Base-by-base conservation (phyloP, 1,284 basidiomycete species). In the Puccinia polysora region DNA sequence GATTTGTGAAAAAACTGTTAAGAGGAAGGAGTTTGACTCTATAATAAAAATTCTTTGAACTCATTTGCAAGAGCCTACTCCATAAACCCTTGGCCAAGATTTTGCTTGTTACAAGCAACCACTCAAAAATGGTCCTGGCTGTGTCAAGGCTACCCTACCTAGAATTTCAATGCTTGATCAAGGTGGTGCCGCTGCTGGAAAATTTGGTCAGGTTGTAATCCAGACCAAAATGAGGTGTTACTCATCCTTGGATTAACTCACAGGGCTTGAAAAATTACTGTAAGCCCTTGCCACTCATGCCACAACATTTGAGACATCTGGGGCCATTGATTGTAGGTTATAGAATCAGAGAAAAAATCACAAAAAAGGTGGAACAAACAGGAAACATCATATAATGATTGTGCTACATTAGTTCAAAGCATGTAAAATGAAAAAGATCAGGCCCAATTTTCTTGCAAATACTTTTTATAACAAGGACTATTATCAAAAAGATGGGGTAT, bases 31-130 rank as follows among this genome's bases (percentile, higher is more conserved):
- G 3, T 97, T 96, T 79, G 86, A 89, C 34, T 81, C 89, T 77
- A 96, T 99, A 77, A 94, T 98, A 83, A 99, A 99, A 83, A 99
- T 99, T 78, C 96, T 96, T 43, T 88, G 95, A 71, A 99, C 95
- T 12, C 95, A 99, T 81, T 68, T 70, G 53, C 78, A 92, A 87
- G 95, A 99, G 81, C 96, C 95, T 12, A 98, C 96, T 0, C 95
- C 95, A 14, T 82, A 98, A 75, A 97, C 96, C 15, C 87, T 99
- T 45, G 95, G 96, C 38, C 95, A 98, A 83, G 96, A 98, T 82
- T 98, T 99, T 82, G 91, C 89, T 75, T 95, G 95, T 63, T 99
- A 98, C 81, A 95, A 95, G 25, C 90, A 94, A 80, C 95, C 98
- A 81, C 80, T 98, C 63, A 84, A 87, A 28, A 93, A 95, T 80